Percentiles rank a stretch among this genome's conserved stretches.
Conservation (phyloP, 257 asterid species). For the Nicotiana undulata region DNA sequence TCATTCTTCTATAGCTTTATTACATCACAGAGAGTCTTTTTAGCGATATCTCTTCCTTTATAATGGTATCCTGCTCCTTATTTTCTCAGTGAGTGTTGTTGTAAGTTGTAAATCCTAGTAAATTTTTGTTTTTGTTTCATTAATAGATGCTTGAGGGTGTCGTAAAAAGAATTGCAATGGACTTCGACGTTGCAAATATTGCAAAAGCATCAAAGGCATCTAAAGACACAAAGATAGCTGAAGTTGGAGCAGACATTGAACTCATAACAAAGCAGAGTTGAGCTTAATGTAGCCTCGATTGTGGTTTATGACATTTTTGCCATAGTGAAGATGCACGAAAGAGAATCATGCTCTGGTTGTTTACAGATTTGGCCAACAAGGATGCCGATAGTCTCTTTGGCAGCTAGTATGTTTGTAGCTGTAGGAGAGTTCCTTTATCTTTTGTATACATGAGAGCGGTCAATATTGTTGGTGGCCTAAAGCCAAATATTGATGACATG, state of each 20-base stretch:
- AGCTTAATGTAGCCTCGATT: neutral
- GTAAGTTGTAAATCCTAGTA: neutral
- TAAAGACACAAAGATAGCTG: slow-evolving; percentile 65
- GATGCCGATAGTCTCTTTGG: neutral
- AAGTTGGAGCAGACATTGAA: slow-evolving; percentile 89
- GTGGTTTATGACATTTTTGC: neutral
- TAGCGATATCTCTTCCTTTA: too few species aligned
- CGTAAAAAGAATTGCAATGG: slow-evolving; percentile 68
- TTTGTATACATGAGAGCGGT: too few species aligned
- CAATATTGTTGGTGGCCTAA: too few species aligned
- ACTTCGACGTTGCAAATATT: slow-evolving; percentile 69
- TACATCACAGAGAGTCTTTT: neutral
- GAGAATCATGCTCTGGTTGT: neutral
- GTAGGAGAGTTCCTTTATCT: neutral
- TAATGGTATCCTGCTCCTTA: neutral
- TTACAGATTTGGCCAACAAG: neutral
- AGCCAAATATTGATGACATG: too few species aligned
- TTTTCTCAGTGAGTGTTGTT: neutral
- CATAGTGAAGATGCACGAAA: neutral
- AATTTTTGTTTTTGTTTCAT: neutral
- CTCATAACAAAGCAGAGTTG: slow-evolving; percentile 50
- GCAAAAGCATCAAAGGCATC: slow-evolving; percentile 78
- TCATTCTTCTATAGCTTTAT: neutral
- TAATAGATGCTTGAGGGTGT: slow-evolving; percentile 85
- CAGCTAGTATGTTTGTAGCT: neutral